Evolutionary conservation across 208 protist genomes (phyloP), one percentile per base, ranked within the genome.

Genomic region (Acanthamoeba rhysodes): DNA sequence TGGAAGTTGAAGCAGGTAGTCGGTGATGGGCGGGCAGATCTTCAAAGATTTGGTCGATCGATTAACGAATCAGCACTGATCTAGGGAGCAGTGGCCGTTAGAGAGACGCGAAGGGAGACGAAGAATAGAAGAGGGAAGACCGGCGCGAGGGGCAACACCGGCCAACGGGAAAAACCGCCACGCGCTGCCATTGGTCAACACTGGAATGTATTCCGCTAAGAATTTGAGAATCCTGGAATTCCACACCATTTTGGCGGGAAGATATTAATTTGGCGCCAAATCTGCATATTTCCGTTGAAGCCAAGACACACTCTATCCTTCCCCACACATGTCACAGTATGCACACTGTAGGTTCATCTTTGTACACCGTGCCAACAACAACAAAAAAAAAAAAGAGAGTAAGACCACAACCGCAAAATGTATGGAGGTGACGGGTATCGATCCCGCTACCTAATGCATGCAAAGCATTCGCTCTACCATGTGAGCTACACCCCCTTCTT

Each of bases 401-500:
- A n/a, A n/a, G n/a, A n/a, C n/a, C n/a, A n/a, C n/a, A n/a, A n/a
- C n/a, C n/a, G n/a, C n/a, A 68, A n/a, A 27, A 68, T 68, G 27
- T 68, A 2, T 72, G 66, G 66, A 72, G 66, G 29, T 37, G 66
- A 72, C 66, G 66, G 66, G 66, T 72, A 72, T 72, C 66, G 66
- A 72, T 72, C 66, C 66, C 66, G 66, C 66, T 72, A 72, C 66
- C 66, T 72, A 72, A 72, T 72, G 66, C 66, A 72, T 72, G 66
- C 66, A 72, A 72, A 72, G 66, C 66, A 72, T 72, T 72, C 66
- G 66, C 66, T 72, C 66, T 72, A 72, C 66, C 66, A 72, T 72
- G 22, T 72, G 66, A 72, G 66, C 66, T 72, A 72, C 66, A 37
- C 29, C 66, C 66, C 66, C 66, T 72, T n/a, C 66, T 34, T 72